Base-by-base conservation (phyloP, 2,329 filamentous ascomycete genomes). In the Xylariaceae sp. region DNA sequence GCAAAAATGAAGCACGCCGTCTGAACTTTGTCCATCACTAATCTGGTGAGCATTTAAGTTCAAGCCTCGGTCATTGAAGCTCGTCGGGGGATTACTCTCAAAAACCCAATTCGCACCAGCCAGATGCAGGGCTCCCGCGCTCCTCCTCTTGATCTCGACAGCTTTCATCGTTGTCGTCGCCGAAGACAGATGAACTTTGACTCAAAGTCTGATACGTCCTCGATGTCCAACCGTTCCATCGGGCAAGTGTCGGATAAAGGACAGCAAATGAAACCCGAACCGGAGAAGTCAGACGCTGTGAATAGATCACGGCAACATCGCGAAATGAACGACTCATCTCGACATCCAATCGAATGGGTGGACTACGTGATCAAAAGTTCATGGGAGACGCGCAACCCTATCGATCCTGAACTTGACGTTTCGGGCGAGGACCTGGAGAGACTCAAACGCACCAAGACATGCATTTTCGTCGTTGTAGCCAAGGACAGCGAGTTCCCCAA, bases 341-440 rank as follows among this genome's bases (percentile, higher is more conserved):
- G 15, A 31, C 47, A 47, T 39, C 54, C 54, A 5, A 22, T 52
- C 39, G 36, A 57, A 33, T 59, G 59, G 58, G 39, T 62, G 32
- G 61, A 63, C 36, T 22, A 10, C 30, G 42, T 63, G 18, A 35
- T 63, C 5, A 57, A 61, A 42, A 60, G 55, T 22, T 60, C 61
- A 7, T 39, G 54, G 18, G 11, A 33, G 12, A 53, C 51, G 15
- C 54, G 61, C 36, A 43, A 45, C 19, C 46, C 54, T 10, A 49
- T 49, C 22, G 51, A 48, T 12, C 40, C 47, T 11, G 46, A 39
- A 31, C 18, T 48, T 19, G 47, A 44, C 14, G 47, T 48, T n/a
- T 45, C 45, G 18, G 44, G 46, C 22, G 49, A 31, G 19, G 45
- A 39, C 1, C 47, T 50, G 47, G 27, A 45, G 7, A 41, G 19